Evolutionary conservation across 768 basidiomycete genomes (phyloP), one percentile per base, ranked within the genome.

Genomic region (Leccinellum rugosiceps): DNA sequence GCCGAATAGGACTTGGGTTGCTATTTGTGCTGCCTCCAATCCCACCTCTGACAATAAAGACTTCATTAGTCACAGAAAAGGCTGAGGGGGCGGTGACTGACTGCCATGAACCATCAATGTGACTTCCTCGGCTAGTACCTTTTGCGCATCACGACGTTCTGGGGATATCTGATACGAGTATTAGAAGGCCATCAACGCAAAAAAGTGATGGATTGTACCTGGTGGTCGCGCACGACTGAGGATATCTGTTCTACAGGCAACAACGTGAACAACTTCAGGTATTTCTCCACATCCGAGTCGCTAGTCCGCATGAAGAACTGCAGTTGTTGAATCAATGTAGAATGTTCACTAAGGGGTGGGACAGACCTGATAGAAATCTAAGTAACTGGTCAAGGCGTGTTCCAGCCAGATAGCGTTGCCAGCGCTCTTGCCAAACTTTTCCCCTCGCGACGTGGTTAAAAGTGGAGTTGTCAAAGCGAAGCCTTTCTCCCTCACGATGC

Each of bases 341-440:
- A 4, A 26, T 26, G 9, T 19, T 43, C 10, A 6, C 38, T 6
- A 4, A 53, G 41, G 4, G 13, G 7, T 10, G 28, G 50, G n/a
- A 41, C 58, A 31, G 56, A 90, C 96, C 78, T 99, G 97, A 67
- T 98, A 98, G 66, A 99, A 94, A 61, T 98, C 95, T 63, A 91
- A 91, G 19, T 90, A 80, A 61, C 89, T 91, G 3, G 96, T 98
- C 67, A 90, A 70, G 13, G 74, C 66, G 26, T 82, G 75, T 68
- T 97, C 86, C 35, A 99, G 76, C 91, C 96, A 98, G 1, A 99
- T 75, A 2, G 96, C 96, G 65, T 98, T 98, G 3, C 96, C 95
- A 0, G 92, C 89, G 63, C 91, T 94, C 78, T 99, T 99, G 7
- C 96, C 97, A 72, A 98, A 96, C 76, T 99, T 99, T 67, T 92